Conservation (phyloP, 306 rosid species). For the Psophocarpus tetragonolobus region DNA sequence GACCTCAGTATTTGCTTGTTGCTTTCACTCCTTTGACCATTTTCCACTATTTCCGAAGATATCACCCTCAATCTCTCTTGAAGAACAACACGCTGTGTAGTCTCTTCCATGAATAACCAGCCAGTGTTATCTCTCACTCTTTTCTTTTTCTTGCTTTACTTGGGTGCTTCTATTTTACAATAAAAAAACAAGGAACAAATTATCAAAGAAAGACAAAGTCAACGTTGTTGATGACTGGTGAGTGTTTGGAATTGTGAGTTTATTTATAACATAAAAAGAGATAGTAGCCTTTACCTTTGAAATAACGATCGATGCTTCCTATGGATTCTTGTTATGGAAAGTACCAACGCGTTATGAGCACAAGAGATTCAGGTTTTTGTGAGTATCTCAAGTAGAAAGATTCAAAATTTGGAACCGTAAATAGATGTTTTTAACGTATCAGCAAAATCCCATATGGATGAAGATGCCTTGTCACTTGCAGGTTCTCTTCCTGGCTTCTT, state of each 20-base stretch:
- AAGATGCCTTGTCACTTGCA: not conserved
- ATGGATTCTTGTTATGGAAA: not conserved
- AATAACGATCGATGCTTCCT: not conserved
- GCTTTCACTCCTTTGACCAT: not conserved
- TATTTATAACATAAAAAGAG: not conserved
- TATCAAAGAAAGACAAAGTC: not conserved
- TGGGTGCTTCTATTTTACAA: no score
- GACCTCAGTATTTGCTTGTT: not conserved
- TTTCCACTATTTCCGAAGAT: not conserved
- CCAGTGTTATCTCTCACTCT: not conserved
- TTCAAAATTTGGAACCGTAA: not conserved
- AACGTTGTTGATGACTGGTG: not conserved
- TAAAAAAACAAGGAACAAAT: not conserved
- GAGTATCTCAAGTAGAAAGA: not conserved
- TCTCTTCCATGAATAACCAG: not conserved
- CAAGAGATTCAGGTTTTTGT: not conserved
- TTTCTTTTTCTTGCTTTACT: no score
- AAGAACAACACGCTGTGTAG: not conserved
- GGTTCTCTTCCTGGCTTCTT: not conserved
- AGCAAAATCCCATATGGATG: not conserved
- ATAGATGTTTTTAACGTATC: not conserved
- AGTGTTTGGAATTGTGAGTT: not conserved
- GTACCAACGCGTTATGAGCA: not conserved
- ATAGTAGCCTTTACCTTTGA: not conserved
- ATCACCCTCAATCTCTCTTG: not conserved